Evolutionary conservation across 2,329 filamentous ascomycete species (phyloP).

Genomic region (Colletotrichum tropicale): DNA sequence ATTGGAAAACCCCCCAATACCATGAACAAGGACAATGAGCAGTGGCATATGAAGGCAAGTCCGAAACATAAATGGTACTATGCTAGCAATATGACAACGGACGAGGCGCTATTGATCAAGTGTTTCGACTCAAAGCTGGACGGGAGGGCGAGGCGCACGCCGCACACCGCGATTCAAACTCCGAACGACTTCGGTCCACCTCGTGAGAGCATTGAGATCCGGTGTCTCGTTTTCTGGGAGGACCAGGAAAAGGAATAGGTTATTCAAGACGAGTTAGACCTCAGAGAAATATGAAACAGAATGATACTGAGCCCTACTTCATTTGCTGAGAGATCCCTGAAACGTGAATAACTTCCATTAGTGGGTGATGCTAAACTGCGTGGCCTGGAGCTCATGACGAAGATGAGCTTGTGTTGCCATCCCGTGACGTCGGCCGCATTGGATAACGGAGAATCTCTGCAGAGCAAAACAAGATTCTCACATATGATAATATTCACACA

Average conservation of each 20-base stretch:
- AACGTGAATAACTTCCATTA: neutral
- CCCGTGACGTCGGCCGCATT: no score
- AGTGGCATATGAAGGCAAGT: neutral
- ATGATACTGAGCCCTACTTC: neutral
- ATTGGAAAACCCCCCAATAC: neutral
- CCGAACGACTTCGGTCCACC: neutral
- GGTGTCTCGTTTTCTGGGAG: neutral
- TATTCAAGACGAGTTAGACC: neutral
- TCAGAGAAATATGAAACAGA: neutral
- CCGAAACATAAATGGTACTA: neutral
- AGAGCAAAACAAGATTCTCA: rapidly evolving
- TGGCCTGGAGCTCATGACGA: neutral
- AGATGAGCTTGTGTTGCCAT: rapidly evolving
- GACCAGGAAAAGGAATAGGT: neutral
- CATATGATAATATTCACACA: neutral
- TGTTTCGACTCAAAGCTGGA: neutral
- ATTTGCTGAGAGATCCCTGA: neutral
- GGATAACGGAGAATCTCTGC: neutral
- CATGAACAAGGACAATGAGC: neutral
- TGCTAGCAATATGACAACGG: neutral
- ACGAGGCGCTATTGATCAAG: neutral
- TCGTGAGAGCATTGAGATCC: neutral
- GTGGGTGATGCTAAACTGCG: neutral
- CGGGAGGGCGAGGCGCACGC: neutral
- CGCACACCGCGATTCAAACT: neutral